These are phyloP conservation scores for Thalassiosira livingstoniorum DNA, from an alignment of 352 stramenopile genomes.

Conservation along the genomic window DNA sequence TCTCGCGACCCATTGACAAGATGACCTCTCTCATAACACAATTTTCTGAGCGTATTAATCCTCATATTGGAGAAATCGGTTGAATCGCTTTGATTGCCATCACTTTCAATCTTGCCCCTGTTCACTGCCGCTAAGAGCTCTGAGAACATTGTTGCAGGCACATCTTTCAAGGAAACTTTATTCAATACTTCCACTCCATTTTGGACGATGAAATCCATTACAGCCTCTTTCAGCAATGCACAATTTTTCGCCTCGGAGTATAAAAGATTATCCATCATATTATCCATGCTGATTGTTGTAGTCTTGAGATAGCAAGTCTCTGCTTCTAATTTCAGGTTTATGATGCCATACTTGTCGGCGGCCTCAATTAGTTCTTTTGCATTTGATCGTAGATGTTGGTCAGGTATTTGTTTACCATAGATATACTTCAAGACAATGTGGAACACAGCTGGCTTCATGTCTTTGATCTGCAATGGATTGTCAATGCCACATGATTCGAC, in stretches of 20 bases:
- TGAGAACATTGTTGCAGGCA: not conserved
- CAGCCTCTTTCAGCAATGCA: constrained; percentile 23
- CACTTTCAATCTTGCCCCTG: not conserved
- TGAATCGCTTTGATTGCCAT: too few species aligned
- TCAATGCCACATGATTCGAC: not conserved
- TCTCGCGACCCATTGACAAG: constrained; percentile 16
- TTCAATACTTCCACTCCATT: constrained; percentile 7
- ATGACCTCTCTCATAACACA: constrained; percentile 11
- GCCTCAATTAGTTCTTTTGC: constrained; percentile 9
- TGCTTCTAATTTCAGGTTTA: constrained; percentile 26
- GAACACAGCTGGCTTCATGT: constrained; percentile 1
- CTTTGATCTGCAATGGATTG: constrained; percentile 4
- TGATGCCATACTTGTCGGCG: constrained; percentile 37
- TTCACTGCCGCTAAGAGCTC: constrained; percentile 9
- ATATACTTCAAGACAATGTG: constrained; percentile 11
- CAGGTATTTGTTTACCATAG: not conserved
- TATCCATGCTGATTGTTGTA: constrained; percentile 8
- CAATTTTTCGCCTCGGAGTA: constrained; percentile 15
- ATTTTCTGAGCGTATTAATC: constrained; percentile 9
- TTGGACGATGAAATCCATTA: constrained; percentile 21
- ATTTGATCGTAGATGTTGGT: not conserved
- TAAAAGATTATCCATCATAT: constrained; percentile 14
- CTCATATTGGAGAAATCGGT: not conserved
- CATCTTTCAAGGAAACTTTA: constrained; percentile 8
- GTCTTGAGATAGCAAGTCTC: constrained; percentile 7